Base-by-base conservation (phyloP, 805 yeast species). In the Starmera amethionina region DNA sequence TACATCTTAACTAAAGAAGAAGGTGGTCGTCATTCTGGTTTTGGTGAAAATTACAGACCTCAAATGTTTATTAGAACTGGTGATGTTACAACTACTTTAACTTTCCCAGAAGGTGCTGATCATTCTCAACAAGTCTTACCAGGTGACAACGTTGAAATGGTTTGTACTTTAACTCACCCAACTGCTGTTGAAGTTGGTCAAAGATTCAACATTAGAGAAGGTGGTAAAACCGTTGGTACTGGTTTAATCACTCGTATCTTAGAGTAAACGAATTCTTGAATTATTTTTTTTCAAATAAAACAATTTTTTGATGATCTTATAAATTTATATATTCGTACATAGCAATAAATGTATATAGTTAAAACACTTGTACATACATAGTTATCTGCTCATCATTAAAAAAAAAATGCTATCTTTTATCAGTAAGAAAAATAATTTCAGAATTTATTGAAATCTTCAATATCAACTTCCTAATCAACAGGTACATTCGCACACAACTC, bases 11-110 rank as follows among this genome's bases (percentile, higher is more conserved):
- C 95, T 62, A 83, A 87, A 68, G 97, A 93, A 61, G 98, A 93
- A 73, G 98, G 98, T 77, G 98, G 98, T 59, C 90, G 98, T 73
- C 96, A 87, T 75, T 84, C 96, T 49, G 94, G 96, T 51, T 93
- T 93, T 67, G 90, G 90, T 60, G 87, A 83, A 68, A 83, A 88
- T 79, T 93, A 89, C 81, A 86, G 95, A 75, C 98, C 98, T 46
- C 98, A 93, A 72, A 75, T 90, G 76, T 93, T 83, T 69, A 76
- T 93, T 61, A 85, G 97, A 72, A 89, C 98, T 50, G 86, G 95
- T 49, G 95, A 88, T 62, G 97, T 90, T 49, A 86, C 97, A 50
- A 90, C 84, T 60, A 77, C 81, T 44, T 71, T 90, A 64, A 79
- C 79, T 54, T 89, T 89, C 93, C 97, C 97, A 61, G 73, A 70